These are phyloP conservation scores for Juglanconis sp. DNA, from an alignment of 2,329 filamentous ascomycete genomes.

Conservation along the genomic window DNA sequence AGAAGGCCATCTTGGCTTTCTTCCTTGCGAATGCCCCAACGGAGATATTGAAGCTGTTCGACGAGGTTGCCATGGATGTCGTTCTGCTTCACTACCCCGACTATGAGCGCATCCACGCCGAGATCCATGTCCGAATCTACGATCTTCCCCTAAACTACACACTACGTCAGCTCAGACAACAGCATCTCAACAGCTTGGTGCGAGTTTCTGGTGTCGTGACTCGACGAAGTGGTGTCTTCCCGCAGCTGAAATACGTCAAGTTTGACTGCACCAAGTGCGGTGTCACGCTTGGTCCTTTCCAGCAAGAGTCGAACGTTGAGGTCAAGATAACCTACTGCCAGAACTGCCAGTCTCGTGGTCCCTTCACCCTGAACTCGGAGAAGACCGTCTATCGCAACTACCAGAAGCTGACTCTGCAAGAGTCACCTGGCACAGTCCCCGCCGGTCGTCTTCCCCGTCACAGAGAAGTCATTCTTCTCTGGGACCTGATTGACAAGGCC, in stretches of 20 bases:
- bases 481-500: slow-evolving; percentile 93
- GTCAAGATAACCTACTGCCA: slow-evolving; percentile 97
- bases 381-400: slow-evolving; percentile 99
- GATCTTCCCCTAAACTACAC: slow-evolving; percentile 95
- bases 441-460: slow-evolving; percentile 91
- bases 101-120: slow-evolving; percentile 94
- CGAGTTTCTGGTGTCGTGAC: slow-evolving; percentile 95
- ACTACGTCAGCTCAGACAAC: slow-evolving; percentile 88
- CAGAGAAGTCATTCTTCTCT: slow-evolving; percentile 90
- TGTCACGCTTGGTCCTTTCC: slow-evolving; percentile 88
- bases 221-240: slow-evolving; percentile 89
- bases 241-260: slow-evolving; percentile 97
- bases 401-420: slow-evolving; percentile 94
- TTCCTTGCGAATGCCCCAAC: slow-evolving; percentile 93
- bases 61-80: slow-evolving; percentile 94
- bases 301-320: slow-evolving; percentile 94
- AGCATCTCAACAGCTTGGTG: slow-evolving; percentile 92
- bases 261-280: slow-evolving; percentile 96
- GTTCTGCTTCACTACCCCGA: slow-evolving; percentile 95
- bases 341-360: slow-evolving; percentile 90
- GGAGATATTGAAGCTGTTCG: slow-evolving; percentile 95
- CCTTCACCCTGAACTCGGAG: slow-evolving; percentile 93
- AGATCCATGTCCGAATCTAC: slow-evolving; percentile 95
- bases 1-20: slow-evolving; percentile 91
- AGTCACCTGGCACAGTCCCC: slow-evolving; percentile 94